These are phyloP conservation scores for Raphanus hybrid DNA, from an alignment of 441 rosid species.

Conservation along the genomic window DNA sequence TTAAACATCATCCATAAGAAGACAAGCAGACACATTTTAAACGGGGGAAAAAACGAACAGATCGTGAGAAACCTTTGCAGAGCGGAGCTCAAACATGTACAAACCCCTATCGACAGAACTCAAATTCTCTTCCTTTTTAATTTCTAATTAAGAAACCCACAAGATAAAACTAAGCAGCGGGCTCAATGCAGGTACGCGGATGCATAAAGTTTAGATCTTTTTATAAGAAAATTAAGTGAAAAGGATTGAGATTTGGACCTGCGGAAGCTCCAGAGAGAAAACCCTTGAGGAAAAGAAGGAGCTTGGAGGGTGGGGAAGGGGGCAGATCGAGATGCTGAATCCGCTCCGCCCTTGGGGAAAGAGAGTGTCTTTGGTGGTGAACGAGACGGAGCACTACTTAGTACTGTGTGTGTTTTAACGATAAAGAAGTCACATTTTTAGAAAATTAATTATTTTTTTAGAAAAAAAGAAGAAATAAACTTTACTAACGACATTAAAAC, in stretches of 20 bases:
- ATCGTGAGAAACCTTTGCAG: conserved; percentile 32
- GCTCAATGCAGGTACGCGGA: conserved; percentile 26
- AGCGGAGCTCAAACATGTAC: conserved; percentile 20
- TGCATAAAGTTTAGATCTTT: neutral
- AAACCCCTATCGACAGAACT: conserved; percentile 21
- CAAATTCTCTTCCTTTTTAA: conserved; percentile 11
- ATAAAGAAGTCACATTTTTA: conserved; percentile 26
- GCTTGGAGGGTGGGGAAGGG: conserved; percentile 20
- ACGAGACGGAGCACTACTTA: conserved; percentile 48
- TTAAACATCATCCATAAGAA: conserved; percentile 6
- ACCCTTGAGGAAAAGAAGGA: conserved; percentile 24
- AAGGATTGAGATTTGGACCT: conserved; percentile 12
- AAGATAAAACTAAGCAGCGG: neutral
- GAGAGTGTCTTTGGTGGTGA: conserved; percentile 33
- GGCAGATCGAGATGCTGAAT: conserved; percentile 42
- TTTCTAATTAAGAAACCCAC: neutral
- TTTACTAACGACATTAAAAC: conserved; percentile 38
- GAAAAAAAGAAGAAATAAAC: neutral
- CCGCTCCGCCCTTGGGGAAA: conserved; percentile 36
- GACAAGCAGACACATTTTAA: conserved; percentile 25
- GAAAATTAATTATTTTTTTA: too few relatives aligned
- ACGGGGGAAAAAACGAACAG: conserved; percentile 12
- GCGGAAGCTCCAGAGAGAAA: conserved; percentile 19
- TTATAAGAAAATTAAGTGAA: neutral
- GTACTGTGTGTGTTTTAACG: conserved; percentile 42